These are phyloP conservation scores for Diplodia sapinea DNA, from an alignment of 2,329 filamentous ascomycete species.

Conservation along the genomic window DNA sequence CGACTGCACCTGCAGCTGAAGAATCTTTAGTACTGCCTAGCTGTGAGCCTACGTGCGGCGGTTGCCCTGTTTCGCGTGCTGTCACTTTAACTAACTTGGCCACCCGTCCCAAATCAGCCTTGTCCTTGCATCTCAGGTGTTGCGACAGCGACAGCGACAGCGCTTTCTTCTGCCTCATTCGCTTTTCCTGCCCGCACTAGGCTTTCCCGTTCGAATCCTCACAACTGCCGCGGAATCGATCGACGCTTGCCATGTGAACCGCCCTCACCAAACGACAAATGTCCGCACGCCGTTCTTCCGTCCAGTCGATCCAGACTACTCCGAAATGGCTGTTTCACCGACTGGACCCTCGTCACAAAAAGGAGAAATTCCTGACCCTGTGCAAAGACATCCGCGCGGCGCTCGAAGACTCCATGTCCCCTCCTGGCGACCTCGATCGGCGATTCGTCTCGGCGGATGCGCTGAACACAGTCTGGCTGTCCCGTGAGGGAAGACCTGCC, in stretches of 20 bases:
- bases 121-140: slow-evolving; percentile 5
- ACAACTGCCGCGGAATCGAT: slow-evolving; percentile 8
- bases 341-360: slow-evolving; percentile 12
- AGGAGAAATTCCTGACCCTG: neutral
- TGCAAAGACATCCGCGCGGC: neutral
- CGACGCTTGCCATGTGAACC: neutral
- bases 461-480: neutral
- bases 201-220: neutral
- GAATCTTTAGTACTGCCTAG: neutral
- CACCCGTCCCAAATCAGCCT: slow-evolving; percentile 1
- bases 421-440: neutral
- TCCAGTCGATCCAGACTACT: neutral
- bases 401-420: neutral
- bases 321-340: neutral
- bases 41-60: neutral
- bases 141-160: neutral
- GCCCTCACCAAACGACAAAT: neutral
- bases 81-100: neutral
- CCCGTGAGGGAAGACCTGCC: neutral
- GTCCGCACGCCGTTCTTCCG: neutral
- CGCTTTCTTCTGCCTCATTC: neutral
- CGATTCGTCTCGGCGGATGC: neutral
- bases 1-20: slow-evolving; percentile 4
- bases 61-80: neutral
- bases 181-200: neutral